phyloP scores from a whole-genome alignment of 1,139 yeast species.

The Yamadazyma aaseri region DNA sequence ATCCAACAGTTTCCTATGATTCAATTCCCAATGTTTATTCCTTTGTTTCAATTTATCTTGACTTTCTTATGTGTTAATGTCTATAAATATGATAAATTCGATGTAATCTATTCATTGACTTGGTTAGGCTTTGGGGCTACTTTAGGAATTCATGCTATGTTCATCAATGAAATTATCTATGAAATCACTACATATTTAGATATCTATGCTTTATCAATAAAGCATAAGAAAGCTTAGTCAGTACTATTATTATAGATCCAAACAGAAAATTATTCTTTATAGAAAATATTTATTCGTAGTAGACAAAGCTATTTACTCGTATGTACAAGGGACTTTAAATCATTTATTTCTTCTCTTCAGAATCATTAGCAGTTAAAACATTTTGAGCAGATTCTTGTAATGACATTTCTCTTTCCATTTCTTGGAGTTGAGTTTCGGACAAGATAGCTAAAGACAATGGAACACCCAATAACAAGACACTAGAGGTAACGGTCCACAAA shows the following conservation, averaged over 20 bases:
- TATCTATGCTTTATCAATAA: conserved; percentile 81
- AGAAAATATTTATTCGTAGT: too few relatives aligned
- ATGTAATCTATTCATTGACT: conserved; percentile 47
- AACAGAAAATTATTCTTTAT: too few relatives aligned
- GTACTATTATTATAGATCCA: not conserved
- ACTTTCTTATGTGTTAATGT: conserved; percentile 39
- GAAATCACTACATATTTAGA: conserved; percentile 84
- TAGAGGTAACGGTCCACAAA: conserved; percentile 83
- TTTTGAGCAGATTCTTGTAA: conserved; percentile 84
- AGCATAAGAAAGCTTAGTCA: conserved; percentile 60
- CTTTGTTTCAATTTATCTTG: conserved; percentile 52
- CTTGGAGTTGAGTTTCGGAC: conserved; percentile 90
- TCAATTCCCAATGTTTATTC: conserved; percentile 71
- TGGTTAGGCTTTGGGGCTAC: conserved; percentile 79
- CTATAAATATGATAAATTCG: conserved; percentile 37
- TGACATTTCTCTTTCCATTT: conserved; percentile 90
- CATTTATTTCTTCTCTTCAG: conserved; percentile 34
- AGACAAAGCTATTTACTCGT: conserved; percentile 6
- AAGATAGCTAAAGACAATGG: conserved; percentile 88
- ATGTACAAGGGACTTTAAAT: conserved; percentile 18
- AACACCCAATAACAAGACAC: conserved; percentile 84
- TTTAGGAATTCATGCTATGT: conserved; percentile 74
- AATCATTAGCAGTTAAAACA: conserved; percentile 75
- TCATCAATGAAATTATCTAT: conserved; percentile 75
- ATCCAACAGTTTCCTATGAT: conserved; percentile 70